Conservation (phyloP, 768 basidiomycete species). For the Lactarius pseudohatsudake region DNA sequence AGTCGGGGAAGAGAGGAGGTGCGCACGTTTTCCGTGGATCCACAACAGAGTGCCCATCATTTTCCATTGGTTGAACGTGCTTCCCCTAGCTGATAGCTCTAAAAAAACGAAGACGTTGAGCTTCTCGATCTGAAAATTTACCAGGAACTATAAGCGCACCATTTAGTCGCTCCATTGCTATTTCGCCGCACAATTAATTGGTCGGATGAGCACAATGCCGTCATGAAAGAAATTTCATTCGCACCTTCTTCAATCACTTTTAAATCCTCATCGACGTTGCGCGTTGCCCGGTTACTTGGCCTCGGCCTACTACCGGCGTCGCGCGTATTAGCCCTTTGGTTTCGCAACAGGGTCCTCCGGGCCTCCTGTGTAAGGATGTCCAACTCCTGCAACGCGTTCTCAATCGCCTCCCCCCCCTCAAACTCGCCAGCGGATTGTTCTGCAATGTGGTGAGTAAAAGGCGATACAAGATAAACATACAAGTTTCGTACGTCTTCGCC, state of each 20-base stretch:
- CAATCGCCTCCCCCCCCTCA: neutral
- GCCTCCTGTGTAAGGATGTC: constrained; percentile 4
- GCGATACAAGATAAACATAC: neutral
- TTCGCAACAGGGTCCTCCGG: neutral
- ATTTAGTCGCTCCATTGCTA: neutral
- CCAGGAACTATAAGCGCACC: neutral
- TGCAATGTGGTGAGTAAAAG: neutral
- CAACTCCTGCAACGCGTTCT: neutral
- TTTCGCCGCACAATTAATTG: neutral
- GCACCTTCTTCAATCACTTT: constrained; percentile 1
- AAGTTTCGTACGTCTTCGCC: neutral
- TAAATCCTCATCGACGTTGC: constrained; percentile 2
- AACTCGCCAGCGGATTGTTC: neutral
- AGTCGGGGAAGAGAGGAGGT: too few relatives aligned
- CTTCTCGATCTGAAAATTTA: neutral
- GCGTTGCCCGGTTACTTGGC: neutral
- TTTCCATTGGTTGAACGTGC: constrained; percentile 6
- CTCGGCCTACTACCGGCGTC: neutral
- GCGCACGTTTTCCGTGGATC: constrained; percentile 8
- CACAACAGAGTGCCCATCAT: constrained; percentile 5
- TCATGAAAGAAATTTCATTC: neutral
- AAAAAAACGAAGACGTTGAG: neutral
- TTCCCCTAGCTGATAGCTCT: neutral
- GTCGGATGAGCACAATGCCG: neutral
- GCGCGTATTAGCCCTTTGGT: neutral